Conservation (phyloP, 2,329 filamentous ascomycete species). For the Periconia digitata region DNA sequence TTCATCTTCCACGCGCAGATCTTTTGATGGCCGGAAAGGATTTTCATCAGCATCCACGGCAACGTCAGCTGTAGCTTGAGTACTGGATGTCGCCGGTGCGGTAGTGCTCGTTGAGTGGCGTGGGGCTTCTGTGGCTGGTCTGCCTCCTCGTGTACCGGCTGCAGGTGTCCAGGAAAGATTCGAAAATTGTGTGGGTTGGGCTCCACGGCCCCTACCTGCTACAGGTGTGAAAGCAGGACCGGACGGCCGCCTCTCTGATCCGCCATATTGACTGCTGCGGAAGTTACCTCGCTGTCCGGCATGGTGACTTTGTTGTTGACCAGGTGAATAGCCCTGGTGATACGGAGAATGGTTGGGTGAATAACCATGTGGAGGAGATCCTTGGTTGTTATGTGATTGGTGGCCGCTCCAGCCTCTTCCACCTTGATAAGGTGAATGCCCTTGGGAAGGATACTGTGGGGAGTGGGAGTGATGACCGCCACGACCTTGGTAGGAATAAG, state of each 20-base stretch:
- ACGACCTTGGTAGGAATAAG: slow-evolving; percentile 39
- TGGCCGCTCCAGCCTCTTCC: slow-evolving; percentile 57
- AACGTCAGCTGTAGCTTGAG: slow-evolving; percentile 16
- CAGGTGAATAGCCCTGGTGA: slow-evolving; percentile 38
- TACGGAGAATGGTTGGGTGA: slow-evolving; percentile 60
- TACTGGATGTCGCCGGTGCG: slow-evolving; percentile 17
- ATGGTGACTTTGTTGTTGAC: slow-evolving; percentile 56
- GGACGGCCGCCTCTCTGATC: slow-evolving; percentile 45
- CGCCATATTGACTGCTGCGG: slow-evolving; percentile 60
- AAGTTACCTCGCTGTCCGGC: slow-evolving; percentile 55
- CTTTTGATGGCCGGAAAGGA: slow-evolving; percentile 65
- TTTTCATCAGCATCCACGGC: slow-evolving; percentile 60
- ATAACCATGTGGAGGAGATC: slow-evolving; percentile 57
- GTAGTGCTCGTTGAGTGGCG: slow-evolving; percentile 18
- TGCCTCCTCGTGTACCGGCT: slow-evolving; percentile 56
- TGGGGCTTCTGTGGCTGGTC: slow-evolving; percentile 43
- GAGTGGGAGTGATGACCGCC: slow-evolving; percentile 56
- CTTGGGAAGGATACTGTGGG: slow-evolving; percentile 62
- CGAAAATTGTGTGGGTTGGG: slow-evolving; percentile 57
- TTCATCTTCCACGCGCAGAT: slow-evolving; percentile 66
- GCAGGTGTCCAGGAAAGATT: slow-evolving; percentile 72
- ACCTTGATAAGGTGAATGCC: slow-evolving; percentile 61
- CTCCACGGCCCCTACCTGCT: slow-evolving; percentile 56
- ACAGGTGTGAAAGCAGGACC: slow-evolving; percentile 43
- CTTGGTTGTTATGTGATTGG: slow-evolving; percentile 43